phyloP scores from a whole-genome alignment of 2,329 filamentous ascomycete species.

The Fusarium marasasianum region DNA sequence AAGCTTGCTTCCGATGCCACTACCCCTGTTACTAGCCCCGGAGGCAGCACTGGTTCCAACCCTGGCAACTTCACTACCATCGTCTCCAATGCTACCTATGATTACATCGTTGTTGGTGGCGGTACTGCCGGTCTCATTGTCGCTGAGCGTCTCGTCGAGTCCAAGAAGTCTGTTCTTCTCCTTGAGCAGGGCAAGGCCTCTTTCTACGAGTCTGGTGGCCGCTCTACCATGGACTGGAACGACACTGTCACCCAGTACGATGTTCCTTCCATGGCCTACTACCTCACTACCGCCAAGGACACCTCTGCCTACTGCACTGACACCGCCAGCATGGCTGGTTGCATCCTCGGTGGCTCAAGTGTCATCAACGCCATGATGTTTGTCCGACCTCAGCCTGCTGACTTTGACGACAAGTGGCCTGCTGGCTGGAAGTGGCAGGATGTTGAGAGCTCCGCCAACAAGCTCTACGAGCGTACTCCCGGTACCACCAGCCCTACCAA shows the following conservation, averaged over 20 bases:
- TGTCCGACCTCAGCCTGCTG: constrained; percentile 71
- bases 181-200: constrained; percentile 64
- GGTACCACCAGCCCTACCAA: constrained; percentile 72
- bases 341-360: constrained; percentile 73
- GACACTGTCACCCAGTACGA: constrained; percentile 74
- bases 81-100: constrained; percentile 54
- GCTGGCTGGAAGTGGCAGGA: constrained; percentile 70
- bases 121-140: constrained; percentile 69
- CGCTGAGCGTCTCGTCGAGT: constrained; percentile 66
- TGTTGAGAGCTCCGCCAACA: constrained; percentile 65
- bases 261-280: constrained; percentile 75
- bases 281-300: constrained; percentile 71
- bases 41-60: constrained; percentile 39
- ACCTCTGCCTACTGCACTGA: constrained; percentile 72
- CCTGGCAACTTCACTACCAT: constrained; percentile 45
- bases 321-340: constrained; percentile 78
- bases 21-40: constrained; percentile 36
- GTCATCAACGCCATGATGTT: constrained; percentile 75
- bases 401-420: constrained; percentile 80
- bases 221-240: constrained; percentile 71
- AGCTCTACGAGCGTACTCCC: constrained; percentile 75
- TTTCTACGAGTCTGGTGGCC: constrained; percentile 71
- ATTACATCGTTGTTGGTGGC: constrained; percentile 72
- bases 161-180: constrained; percentile 71
- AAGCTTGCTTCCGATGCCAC: constrained; percentile 55